phyloP scores from a whole-genome alignment of 441 rosid species.

The Breynia disticha region DNA sequence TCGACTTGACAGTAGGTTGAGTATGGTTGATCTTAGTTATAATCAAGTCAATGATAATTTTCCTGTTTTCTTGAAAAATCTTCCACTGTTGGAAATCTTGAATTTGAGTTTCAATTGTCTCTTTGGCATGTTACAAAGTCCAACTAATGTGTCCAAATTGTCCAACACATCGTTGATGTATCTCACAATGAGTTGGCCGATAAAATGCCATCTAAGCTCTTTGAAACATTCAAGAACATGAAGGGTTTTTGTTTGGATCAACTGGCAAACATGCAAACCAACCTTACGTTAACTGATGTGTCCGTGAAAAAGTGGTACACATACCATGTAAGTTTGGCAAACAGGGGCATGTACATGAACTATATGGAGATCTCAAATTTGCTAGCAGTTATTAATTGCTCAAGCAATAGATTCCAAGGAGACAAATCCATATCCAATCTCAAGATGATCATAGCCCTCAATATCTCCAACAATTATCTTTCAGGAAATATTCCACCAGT shows the following conservation, averaged over 20 bases:
- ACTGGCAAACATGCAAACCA: not conserved
- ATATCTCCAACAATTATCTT: slow-evolving; percentile 28
- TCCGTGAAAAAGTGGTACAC: no score
- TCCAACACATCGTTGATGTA: slow-evolving; percentile 2
- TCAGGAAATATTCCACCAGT: slow-evolving; percentile 16
- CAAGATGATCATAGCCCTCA: slow-evolving; percentile 19
- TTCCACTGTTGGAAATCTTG: not conserved
- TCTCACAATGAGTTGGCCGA: not conserved
- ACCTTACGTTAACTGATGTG: no score
- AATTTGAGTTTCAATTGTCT: not conserved
- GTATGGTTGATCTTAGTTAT: not conserved
- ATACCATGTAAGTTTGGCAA: slow-evolving; percentile 14
- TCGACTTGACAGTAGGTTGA: not conserved
- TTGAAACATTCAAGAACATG: slow-evolving; percentile 2
- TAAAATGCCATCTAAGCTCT: slow-evolving; percentile 1
- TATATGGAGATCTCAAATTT: slow-evolving; percentile 8
- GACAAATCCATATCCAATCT: slow-evolving; percentile 14
- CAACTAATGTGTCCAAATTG: not conserved
- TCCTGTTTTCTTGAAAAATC: slow-evolving; percentile 5
- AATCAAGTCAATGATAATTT: not conserved
- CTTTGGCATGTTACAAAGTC: not conserved
- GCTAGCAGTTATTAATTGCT: slow-evolving; percentile 17
- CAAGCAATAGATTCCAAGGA: slow-evolving; percentile 24
- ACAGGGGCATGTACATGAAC: slow-evolving; percentile 18
- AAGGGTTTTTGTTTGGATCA: not conserved